A percentile compares a stretch with the other conserved stretches of the same genome.
Evolutionary conservation across 495 filamentous ascomycete species (phyloP).

Genomic region (Mytilinidion resinicola): DNA sequence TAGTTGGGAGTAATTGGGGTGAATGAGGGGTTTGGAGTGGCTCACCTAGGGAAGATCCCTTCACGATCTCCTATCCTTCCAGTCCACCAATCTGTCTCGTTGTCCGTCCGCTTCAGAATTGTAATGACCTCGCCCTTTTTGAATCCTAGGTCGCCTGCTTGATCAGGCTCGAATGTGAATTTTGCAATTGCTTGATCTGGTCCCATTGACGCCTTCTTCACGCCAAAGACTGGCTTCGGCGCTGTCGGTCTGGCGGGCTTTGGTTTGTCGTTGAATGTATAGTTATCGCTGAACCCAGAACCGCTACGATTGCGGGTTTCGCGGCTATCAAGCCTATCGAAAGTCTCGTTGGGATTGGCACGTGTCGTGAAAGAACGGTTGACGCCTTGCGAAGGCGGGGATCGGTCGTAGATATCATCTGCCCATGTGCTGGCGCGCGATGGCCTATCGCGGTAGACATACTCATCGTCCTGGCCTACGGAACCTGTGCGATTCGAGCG

Average conservation of each 20-base stretch:
- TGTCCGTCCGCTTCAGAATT: constrained; percentile 94
- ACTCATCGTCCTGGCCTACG: constrained; percentile 38
- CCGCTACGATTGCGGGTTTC: constrained; percentile 19
- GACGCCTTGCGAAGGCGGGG: constrained; percentile 38
- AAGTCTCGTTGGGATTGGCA: constrained; percentile 43
- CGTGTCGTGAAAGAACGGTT: constrained; percentile 49
- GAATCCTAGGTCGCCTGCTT: constrained; percentile 87
- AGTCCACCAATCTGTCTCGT: constrained; percentile 84
- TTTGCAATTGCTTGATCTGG: constrained; percentile 83
- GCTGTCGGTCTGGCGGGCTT: constrained; percentile 62
- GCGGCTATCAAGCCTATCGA: constrained; percentile 41
- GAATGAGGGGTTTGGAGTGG: not conserved
- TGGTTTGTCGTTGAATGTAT: constrained; percentile 48
- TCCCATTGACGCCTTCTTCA: constrained; percentile 58
- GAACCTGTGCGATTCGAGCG: constrained; percentile 51
- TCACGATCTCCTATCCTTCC: constrained; percentile 58
- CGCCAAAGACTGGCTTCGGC: constrained; percentile 75
- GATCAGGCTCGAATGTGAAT: constrained; percentile 89
- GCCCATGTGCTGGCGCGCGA: constrained; percentile 75
- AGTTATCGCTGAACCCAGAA: constrained; percentile 23
- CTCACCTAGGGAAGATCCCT: constrained; percentile 54
- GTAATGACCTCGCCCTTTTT: constrained; percentile 98
- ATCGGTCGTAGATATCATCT: constrained; percentile 80
- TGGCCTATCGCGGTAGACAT: constrained; percentile 60
- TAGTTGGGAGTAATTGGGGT: not conserved